These are phyloP conservation scores for Phytophthora multivora DNA, from an alignment of 352 stramenopile species.

Conservation along the genomic window DNA sequence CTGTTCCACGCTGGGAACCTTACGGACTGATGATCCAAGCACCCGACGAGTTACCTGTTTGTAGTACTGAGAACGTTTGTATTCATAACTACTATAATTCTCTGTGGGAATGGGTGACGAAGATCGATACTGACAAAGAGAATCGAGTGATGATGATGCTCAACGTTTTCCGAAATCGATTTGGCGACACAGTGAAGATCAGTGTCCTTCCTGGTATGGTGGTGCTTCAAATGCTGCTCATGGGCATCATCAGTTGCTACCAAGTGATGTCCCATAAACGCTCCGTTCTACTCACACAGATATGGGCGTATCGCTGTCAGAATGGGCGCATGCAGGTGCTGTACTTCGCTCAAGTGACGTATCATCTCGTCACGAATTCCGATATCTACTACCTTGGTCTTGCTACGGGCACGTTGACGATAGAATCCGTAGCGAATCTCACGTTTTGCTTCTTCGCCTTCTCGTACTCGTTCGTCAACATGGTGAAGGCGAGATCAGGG, in stretches of 20 bases:
- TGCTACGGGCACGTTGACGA: conserved; percentile 22
- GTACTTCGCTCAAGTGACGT: conserved; percentile 13
- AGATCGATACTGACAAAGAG: not conserved
- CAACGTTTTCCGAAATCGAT: conserved; percentile 18
- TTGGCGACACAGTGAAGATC: conserved; percentile 13
- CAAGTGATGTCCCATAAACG: conserved; percentile 26
- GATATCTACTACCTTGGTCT: conserved; percentile 18
- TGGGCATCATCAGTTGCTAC: conserved; percentile 21
- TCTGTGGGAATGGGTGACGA: conserved; percentile 31
- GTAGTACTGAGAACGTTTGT: conserved; percentile 18
- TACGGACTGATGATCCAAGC: conserved; percentile 33
- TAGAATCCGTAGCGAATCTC: conserved; percentile 16
- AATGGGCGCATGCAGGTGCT: conserved; percentile 15
- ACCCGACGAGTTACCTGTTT: conserved; percentile 23
- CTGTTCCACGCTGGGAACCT: conserved; percentile 18
- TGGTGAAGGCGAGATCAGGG: conserved; percentile 10
- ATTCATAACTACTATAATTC: conserved; percentile 39
- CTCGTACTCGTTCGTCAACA: conserved; percentile 21
- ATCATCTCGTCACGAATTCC: conserved; percentile 10
- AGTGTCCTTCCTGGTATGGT: conserved; percentile 23
- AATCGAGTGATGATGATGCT: not conserved
- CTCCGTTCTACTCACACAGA: conserved; percentile 28
- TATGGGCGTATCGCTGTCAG: conserved; percentile 14
- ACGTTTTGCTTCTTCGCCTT: conserved; percentile 19
- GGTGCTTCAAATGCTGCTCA: conserved; percentile 24